Conservation (phyloP, 768 basidiomycete species). For the Rhizopogon vesiculosus region DNA sequence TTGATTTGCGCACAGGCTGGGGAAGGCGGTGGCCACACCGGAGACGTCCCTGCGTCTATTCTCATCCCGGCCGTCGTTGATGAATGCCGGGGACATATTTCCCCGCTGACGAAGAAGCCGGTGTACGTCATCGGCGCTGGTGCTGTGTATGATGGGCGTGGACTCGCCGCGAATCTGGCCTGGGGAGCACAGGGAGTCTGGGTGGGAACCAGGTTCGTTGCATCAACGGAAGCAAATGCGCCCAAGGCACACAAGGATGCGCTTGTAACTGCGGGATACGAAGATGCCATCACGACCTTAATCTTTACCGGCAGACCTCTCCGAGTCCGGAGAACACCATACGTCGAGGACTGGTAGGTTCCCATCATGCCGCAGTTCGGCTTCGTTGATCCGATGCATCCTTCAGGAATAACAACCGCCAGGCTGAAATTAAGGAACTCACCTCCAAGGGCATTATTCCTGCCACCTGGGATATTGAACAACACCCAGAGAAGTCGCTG, state of each 20-base stretch:
- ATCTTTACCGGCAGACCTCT: constrained; percentile 90
- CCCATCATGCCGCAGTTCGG: not conserved
- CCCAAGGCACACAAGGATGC: constrained; percentile 84
- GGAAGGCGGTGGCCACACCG: constrained; percentile 89
- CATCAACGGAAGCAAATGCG: constrained; percentile 73
- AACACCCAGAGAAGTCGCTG: constrained; percentile 77
- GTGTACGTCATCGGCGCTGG: constrained; percentile 90
- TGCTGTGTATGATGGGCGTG: constrained; percentile 85
- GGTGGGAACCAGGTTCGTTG: constrained; percentile 89
- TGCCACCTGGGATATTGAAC: constrained; percentile 60
- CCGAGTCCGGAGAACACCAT: constrained; percentile 79
- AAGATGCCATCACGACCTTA: constrained; percentile 78
- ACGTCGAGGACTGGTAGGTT: constrained; percentile 76
- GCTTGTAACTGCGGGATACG: constrained; percentile 63
- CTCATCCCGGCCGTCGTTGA: constrained; percentile 92
- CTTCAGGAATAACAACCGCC: constrained; percentile 68
- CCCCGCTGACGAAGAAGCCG: constrained; percentile 77
- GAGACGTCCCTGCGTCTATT: constrained; percentile 76
- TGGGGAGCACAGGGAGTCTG: constrained; percentile 91
- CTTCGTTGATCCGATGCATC: not conserved
- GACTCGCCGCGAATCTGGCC: constrained; percentile 80
- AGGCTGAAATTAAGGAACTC: constrained; percentile 77
- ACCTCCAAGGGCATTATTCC: constrained; percentile 84
- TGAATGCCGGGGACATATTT: constrained; percentile 68
- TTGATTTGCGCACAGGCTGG: constrained; percentile 93